Conservation (phyloP, 2,329 filamentous ascomycete species). For the Trichoderma sp. region DNA sequence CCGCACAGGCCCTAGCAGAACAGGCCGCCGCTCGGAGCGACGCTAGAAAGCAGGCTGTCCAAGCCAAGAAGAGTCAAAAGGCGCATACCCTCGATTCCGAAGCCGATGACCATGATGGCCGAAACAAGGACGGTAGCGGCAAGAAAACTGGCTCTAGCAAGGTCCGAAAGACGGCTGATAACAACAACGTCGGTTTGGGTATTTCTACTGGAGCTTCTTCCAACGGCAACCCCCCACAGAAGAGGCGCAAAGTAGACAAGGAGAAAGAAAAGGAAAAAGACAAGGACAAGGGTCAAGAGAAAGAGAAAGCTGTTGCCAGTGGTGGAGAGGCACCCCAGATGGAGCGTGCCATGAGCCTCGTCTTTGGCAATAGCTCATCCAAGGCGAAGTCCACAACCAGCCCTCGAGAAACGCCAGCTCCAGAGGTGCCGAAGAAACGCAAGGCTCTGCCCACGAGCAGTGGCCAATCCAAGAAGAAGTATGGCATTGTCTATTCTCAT, state of each 20-base stretch:
- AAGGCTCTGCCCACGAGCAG: constrained; percentile 64
- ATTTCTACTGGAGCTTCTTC: constrained; percentile 55
- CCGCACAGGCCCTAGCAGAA: constrained; percentile 72
- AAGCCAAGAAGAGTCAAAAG: constrained; percentile 70
- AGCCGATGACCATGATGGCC: constrained; percentile 64
- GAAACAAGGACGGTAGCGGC: constrained; percentile 43
- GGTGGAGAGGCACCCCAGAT: constrained; percentile 45
- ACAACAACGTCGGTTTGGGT: constrained; percentile 58
- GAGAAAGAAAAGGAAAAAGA: constrained; percentile 56
- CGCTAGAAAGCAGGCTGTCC: constrained; percentile 75
- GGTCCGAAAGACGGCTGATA: constrained; percentile 59
- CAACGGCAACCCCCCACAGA: constrained; percentile 58
- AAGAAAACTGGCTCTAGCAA: constrained; percentile 67
- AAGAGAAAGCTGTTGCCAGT: constrained; percentile 29
- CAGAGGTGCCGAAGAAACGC: constrained; percentile 68
- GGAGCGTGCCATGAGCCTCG: constrained; percentile 66
- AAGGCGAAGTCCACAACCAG: constrained; percentile 60
- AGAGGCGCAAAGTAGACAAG: constrained; percentile 80
- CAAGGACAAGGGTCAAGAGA: constrained; percentile 74
- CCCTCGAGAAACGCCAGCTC: constrained; percentile 64
- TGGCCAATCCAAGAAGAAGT: constrained; percentile 77
- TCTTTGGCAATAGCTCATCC: constrained; percentile 47
- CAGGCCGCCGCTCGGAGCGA: constrained; percentile 84
- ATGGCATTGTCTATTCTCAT: constrained; percentile 31
- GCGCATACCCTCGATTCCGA: constrained; percentile 72